Evolutionary conservation across 371 early-diverging fungal genomes (phyloP).

Genomic region (Chytridium lagenaria): DNA sequence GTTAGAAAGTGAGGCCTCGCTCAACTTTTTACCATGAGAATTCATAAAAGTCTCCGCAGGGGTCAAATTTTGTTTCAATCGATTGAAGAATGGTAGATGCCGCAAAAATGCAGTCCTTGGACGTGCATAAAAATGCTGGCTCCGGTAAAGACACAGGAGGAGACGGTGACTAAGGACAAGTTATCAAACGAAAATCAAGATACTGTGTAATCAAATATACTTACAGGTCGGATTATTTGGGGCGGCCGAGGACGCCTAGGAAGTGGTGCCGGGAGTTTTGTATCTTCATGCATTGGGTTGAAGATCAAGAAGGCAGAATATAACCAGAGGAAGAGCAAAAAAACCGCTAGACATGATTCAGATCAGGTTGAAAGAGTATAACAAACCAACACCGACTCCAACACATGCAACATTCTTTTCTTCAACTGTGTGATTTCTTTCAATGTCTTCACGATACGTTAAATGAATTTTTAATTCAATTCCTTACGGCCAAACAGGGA

Average conservation of each 20-base stretch:
- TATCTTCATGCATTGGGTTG: neutral
- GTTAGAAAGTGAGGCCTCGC: neutral
- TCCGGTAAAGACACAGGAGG: slow-evolving; percentile 18
- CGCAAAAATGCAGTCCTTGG: slow-evolving; percentile 25
- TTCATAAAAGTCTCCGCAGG: slow-evolving; percentile 37
- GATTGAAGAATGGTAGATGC: slow-evolving; percentile 22
- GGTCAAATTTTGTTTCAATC: slow-evolving; percentile 26
- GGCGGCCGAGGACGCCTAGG: neutral
- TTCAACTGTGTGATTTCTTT: neutral
- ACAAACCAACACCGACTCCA: neutral
- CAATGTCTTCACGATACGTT: neutral
- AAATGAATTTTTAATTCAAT: too few species aligned
- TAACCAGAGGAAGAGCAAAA: neutral
- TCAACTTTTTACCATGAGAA: slow-evolving; percentile 27
- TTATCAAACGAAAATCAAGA: neutral
- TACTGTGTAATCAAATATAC: neutral
- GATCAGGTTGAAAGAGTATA: neutral
- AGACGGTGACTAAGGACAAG: neutral
- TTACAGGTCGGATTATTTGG: neutral
- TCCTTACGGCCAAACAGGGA: neutral
- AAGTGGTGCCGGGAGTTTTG: neutral
- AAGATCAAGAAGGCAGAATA: neutral
- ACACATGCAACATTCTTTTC: neutral
- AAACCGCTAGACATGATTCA: neutral
- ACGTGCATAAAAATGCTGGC: slow-evolving; percentile 22